Conservation (phyloP, 805 yeast genomes). For the Ogataea zsoltii region DNA sequence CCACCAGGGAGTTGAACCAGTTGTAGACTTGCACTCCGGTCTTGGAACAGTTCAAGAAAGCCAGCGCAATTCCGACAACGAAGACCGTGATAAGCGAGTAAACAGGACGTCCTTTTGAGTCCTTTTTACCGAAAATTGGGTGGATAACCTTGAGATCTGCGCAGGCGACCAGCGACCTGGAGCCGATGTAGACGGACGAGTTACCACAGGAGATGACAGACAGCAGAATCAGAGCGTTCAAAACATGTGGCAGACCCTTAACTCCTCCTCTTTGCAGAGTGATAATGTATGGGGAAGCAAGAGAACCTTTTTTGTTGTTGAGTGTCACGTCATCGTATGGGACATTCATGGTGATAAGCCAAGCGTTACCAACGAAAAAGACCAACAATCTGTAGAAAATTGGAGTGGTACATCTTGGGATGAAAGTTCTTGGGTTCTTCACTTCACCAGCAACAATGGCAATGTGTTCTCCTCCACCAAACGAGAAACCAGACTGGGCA, state of each 20-base stretch:
- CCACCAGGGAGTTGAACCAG: conserved; percentile 65
- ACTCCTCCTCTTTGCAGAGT: conserved; percentile 53
- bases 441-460: conserved; percentile 62
- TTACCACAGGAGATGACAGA: conserved; percentile 58
- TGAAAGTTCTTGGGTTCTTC: conserved; percentile 52
- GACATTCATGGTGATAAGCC: conserved; percentile 59
- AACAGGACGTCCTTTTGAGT: conserved; percentile 60
- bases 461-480: conserved; percentile 62
- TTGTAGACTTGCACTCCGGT: conserved; percentile 57
- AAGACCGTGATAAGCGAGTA: conserved; percentile 53
- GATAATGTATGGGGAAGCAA: conserved; percentile 71
- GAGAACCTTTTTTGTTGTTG: conserved; percentile 46
- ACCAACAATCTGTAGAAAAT: conserved; percentile 55
- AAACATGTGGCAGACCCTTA: conserved; percentile 58
- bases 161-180: conserved; percentile 61
- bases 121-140: conserved; percentile 57
- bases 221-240: conserved; percentile 58
- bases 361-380: conserved; percentile 48
- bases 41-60: conserved; percentile 64
- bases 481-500: conserved; percentile 59
- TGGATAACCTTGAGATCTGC: conserved; percentile 60
- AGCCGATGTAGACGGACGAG: conserved; percentile 51
- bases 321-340: conserved; percentile 51
- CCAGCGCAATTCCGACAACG: conserved; percentile 52
- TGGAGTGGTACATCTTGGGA: conserved; percentile 57